Base-by-base conservation (phyloP, 306 rosid species). In the Fragaria ananassa region DNA sequence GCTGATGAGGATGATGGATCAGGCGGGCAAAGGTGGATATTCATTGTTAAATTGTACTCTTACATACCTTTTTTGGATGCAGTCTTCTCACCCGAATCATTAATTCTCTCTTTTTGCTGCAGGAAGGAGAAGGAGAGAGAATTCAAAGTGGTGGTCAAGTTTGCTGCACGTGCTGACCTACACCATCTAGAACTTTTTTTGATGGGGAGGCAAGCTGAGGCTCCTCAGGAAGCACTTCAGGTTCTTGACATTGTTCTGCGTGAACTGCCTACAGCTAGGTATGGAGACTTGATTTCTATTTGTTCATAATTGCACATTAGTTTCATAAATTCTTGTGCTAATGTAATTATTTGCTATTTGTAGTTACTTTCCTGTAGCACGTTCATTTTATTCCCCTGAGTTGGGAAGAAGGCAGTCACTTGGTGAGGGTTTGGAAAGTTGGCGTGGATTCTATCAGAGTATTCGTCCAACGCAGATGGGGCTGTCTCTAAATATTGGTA, bases 391-490 rank as follows among this genome's bases (percentile, higher is more conserved):
- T 76, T 90, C 99, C 0, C 97, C 97, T 71, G 87, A 86, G 73
- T 81, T 92, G 9, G 97, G 97, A 7, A 82, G 93, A 78, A 90
- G 97, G 77, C 97, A 95, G 69, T 84, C 97, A 6, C 81, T 95
- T 11, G 99, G 99, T 12, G 98, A 95, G 83, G 99, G 99, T 14
- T 74, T 95, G 88, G 98, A 95, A 79, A 95, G 99, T 60, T 95
- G 99, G 99, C 92, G 99, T 4, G 99, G 99, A 2, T 95, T 95
- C 80, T 95, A 95, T 76, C 99, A 95, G 65, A 95, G 99, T 61
- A 95, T 95, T 67, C 93, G 99, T 8, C 99, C 97, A 25, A 95
- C 99, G 0, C 99, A 95, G 82, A 95, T 95, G 99, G 98, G 99
- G 6, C 77, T 95, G 12, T 92, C 99, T 4, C 85, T 95, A 5